phyloP scores from a whole-genome alignment of 176 grass and related monocot species.

The Thalia dealbata region DNA sequence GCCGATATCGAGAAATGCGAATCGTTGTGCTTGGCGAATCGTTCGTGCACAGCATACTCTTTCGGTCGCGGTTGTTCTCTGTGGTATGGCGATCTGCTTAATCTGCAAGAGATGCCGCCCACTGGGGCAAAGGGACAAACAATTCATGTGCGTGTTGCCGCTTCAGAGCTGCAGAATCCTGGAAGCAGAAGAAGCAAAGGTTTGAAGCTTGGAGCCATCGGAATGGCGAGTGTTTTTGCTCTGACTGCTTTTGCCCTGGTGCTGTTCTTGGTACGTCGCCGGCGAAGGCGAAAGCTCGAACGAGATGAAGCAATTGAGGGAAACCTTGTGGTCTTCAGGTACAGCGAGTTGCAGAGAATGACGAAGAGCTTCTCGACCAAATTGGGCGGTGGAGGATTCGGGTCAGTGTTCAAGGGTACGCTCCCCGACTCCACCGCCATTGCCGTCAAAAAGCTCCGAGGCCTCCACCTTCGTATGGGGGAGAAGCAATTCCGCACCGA shows the following conservation, averaged over 20 bases:
- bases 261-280: neutral
- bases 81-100: constrained; percentile 25
- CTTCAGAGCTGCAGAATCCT: constrained; percentile 2
- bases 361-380: constrained; percentile 19
- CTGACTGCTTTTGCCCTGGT: neutral
- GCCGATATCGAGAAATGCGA: constrained; percentile 30
- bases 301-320: neutral
- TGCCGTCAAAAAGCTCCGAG: constrained; percentile 18
- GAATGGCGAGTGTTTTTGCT: neutral
- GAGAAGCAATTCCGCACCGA: constrained; percentile 23
- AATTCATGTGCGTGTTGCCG: constrained; percentile 2
- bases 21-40: constrained; percentile 34
- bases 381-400: constrained; percentile 14
- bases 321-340: neutral
- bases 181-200: neutral
- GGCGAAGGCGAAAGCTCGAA: neutral
- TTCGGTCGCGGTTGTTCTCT: constrained; percentile 1
- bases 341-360: neutral
- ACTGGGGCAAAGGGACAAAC: neutral
- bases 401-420: neutral
- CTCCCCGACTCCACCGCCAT: too few relatives aligned
- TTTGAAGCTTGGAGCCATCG: neutral
- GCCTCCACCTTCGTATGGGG: neutral
- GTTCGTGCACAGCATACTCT: constrained; percentile 19
- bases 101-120: constrained; percentile 2